Evolutionary conservation across 139 green algal species (phyloP).

Genomic region (Choricystis sp.): DNA sequence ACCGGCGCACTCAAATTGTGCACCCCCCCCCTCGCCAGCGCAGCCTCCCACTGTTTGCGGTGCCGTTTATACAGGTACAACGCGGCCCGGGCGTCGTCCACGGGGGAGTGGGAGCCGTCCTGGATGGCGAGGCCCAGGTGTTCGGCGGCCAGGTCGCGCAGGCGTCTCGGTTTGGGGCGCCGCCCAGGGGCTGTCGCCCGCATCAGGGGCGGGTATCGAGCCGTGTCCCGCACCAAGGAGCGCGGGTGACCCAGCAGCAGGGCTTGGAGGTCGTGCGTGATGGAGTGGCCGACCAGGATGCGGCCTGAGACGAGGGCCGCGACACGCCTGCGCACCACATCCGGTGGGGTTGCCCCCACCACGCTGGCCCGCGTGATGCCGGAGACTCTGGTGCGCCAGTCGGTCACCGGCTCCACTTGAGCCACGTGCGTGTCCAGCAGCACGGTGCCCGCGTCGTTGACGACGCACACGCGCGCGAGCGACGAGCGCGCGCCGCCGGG

Average conservation of each 20-base stretch:
- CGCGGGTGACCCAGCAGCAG: conserved; percentile 62
- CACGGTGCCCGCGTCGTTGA: conserved; percentile 61
- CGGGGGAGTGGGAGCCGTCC: conserved; percentile 38
- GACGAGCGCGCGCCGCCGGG: conserved; percentile 25
- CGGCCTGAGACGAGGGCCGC: conserved; percentile 40
- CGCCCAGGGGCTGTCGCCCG: conserved; percentile 9
- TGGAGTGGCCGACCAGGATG: conserved; percentile 67
- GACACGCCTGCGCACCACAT: conserved; percentile 38
- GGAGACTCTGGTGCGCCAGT: conserved; percentile 49
- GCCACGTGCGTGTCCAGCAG: conserved; percentile 59
- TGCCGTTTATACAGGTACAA: conserved; percentile 43
- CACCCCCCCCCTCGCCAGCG: neutral
- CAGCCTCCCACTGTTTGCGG: conserved; percentile 16
- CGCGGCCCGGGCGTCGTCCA: conserved; percentile 38
- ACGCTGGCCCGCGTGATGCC: conserved; percentile 19
- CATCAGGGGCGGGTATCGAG: conserved; percentile 57
- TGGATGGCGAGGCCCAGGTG: conserved; percentile 53
- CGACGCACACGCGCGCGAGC: conserved; percentile 49
- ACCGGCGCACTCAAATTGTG: neutral
- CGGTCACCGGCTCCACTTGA: conserved; percentile 52
- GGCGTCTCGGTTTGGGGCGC: conserved; percentile 17
- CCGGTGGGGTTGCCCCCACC: conserved; percentile 20
- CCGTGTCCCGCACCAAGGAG: conserved; percentile 51
- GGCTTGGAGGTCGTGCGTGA: conserved; percentile 70
- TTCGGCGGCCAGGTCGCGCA: conserved; percentile 40